Evolutionary conservation across 148 eudicot genomes (phyloP), one percentile per base, ranked within the genome.

Genomic region (Cornus florida): DNA sequence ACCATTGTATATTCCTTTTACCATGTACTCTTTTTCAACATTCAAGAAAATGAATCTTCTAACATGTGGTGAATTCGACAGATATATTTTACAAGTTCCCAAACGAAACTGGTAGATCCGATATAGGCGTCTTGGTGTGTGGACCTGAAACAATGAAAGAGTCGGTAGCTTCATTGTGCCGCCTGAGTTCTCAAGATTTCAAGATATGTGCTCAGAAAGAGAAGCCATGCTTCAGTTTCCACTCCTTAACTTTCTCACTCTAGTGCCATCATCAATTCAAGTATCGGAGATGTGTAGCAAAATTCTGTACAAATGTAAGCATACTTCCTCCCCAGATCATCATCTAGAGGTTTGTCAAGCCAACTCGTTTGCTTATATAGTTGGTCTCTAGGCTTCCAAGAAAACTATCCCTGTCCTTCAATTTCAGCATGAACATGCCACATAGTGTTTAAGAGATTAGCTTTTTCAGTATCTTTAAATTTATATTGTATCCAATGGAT

Each of bases 111-210:
- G 82, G 79, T 6, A 92, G 81, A 56, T 87, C 88, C 0, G 80
- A 79, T 70, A 83, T 89, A 8, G 98, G 94, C 32, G 94, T 95
- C 2, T 87, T 91, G n/a, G 94, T 95, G 67, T 91, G 95, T 82
- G 98, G 97, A 75, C 93, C 97, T 3, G 95, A 94, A 82, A 48
- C 88, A 50, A 84, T 94, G 97, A 89, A 92, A 82, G 91, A 88
- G 71, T 86, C 92, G 5, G 92, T 91, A 65, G 98, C 97, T 75
- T 83, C 79, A 75, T 75, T 86, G 48, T 92, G 92, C 88, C 84
- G 74, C 60, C 77, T 85, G 69, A 86, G 71, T 67, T 77, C 83
- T 78, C 83, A 79, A 83, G 70, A 78, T 81, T 67, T 73, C 65
- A 71, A 77, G 38, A 74, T 7, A 39, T 59, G 69, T 23, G 78